Conservation (phyloP, 768 basidiomycete genomes). For the Kwoniella bestiolae region DNA sequence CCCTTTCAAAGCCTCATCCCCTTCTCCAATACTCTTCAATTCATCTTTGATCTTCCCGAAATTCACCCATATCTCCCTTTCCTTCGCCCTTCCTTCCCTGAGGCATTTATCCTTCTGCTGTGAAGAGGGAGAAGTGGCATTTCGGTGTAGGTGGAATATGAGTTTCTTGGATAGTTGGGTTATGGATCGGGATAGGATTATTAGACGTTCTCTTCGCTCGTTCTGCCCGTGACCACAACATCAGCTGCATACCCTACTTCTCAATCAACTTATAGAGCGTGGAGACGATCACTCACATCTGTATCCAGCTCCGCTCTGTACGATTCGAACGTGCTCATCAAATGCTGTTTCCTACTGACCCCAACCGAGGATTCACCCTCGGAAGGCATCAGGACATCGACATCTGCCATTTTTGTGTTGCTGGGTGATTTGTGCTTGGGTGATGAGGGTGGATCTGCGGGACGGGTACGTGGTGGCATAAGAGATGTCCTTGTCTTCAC, state of each 20-base stretch:
- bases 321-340: slow-evolving; percentile 45
- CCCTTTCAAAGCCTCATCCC: slow-evolving; percentile 17
- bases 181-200: slow-evolving; percentile 84
- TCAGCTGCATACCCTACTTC: neutral
- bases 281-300: slow-evolving; percentile 33
- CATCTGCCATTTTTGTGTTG: slow-evolving; percentile 18
- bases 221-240: slow-evolving; percentile 60
- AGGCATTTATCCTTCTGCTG: slow-evolving; percentile 48
- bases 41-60: slow-evolving; percentile 66
- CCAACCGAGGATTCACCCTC: slow-evolving; percentile 28
- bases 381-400: slow-evolving; percentile 37
- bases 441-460: neutral
- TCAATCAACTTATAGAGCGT: neutral
- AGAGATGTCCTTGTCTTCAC: neutral
- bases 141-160: slow-evolving; percentile 89
- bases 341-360: slow-evolving; percentile 39
- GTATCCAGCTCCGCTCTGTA: slow-evolving; percentile 47
- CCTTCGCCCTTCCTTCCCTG: slow-evolving; percentile 62
- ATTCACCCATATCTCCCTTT: slow-evolving; percentile 68
- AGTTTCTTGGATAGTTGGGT: slow-evolving; percentile 90
- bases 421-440: neutral
- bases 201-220: slow-evolving; percentile 85
- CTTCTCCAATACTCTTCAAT: slow-evolving; percentile 23
- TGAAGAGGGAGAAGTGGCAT: slow-evolving; percentile 52
- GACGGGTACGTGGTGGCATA: neutral